phyloP scores from a whole-genome alignment of 257 asterid genomes.

The Thymus mandschuricus region DNA sequence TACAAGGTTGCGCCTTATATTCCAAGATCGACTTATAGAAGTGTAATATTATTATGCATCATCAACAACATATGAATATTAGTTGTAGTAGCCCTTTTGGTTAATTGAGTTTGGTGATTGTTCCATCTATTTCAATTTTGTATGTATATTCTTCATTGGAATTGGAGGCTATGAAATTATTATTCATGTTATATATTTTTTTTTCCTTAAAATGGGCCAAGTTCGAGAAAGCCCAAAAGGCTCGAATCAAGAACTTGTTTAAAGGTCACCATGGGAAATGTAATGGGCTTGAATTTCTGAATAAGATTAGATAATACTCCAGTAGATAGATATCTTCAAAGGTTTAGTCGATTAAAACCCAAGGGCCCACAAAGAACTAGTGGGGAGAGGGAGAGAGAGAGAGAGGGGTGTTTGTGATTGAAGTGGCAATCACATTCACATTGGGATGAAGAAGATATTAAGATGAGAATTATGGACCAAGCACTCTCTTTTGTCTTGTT shows the following conservation, averaged over 20 bases:
- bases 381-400: conserved; percentile 25
- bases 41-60: too few relatives aligned
- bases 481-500: conserved; percentile 33
- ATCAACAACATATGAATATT: too few relatives aligned
- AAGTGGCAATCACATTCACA: conserved; percentile 28
- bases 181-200: too few relatives aligned
- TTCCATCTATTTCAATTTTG: too few relatives aligned
- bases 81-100: too few relatives aligned
- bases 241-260: neutral
- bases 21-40: too few relatives aligned
- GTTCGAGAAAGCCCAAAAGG: neutral
- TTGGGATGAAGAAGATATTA: conserved; percentile 32
- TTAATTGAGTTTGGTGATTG: too few relatives aligned
- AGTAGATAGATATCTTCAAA: neutral
- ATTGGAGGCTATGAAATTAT: too few relatives aligned
- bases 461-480: conserved; percentile 41
- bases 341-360: neutral
- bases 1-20: too few relatives aligned
- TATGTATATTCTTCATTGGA: too few relatives aligned
- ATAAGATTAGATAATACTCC: neutral
- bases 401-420: conserved; percentile 15
- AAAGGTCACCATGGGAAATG: neutral
- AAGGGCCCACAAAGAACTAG: conserved; percentile 13
- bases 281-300: neutral
- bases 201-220: too few relatives aligned